Evolutionary conservation across 2,329 filamentous ascomycete genomes (phyloP).

Genomic region (Alternaria gaisen): DNA sequence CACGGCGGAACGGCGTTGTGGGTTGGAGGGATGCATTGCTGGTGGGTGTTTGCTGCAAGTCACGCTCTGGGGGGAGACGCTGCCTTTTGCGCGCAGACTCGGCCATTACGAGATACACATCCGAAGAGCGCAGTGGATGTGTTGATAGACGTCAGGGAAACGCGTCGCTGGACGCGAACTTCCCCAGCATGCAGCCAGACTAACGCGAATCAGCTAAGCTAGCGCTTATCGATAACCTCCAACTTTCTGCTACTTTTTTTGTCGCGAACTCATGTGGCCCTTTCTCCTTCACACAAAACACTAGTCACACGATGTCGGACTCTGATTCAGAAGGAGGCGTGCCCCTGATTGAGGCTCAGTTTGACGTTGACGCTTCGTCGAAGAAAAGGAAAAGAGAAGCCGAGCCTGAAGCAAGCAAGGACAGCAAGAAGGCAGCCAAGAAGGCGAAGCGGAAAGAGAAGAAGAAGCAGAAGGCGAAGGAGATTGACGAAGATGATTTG

Average conservation of each 20-base stretch:
- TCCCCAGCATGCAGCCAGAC: slow-evolving; percentile 6
- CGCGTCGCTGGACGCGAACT: slow-evolving; percentile 34
- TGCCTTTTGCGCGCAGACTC: slow-evolving; percentile 50
- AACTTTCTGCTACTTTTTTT: slow-evolving; percentile 33
- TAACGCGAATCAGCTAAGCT: slow-evolving; percentile 15
- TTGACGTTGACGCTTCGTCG: slow-evolving; percentile 42
- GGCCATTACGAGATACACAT: slow-evolving; percentile 38
- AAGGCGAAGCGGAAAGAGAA: slow-evolving; percentile 59
- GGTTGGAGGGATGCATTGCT: slow-evolving; percentile 26
- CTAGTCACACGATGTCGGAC: slow-evolving; percentile 54
- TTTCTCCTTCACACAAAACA: slow-evolving; percentile 32
- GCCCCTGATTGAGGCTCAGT: slow-evolving; percentile 55
- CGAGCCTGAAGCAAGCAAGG: slow-evolving; percentile 41
- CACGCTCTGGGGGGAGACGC: slow-evolving; percentile 42
- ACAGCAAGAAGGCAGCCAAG: slow-evolving; percentile 48
- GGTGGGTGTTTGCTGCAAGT: slow-evolving; percentile 39
- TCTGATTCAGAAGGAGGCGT: slow-evolving; percentile 55
- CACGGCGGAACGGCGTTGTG: slow-evolving; percentile 48
- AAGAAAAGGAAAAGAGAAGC: slow-evolving; percentile 55
- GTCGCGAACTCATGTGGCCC: slow-evolving; percentile 23
- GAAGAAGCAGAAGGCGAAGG: slow-evolving; percentile 66
- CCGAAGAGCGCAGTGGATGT: slow-evolving; percentile 22
- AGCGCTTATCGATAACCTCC: slow-evolving; percentile 43
- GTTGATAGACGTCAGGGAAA: slow-evolving; percentile 32
- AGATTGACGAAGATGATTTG: slow-evolving; percentile 69